A percentile compares a stretch with the other conserved stretches of the same genome.
phyloP scores from a whole-genome alignment of 108 stramenopile species.

The Stephanodiscus minutulus region DNA sequence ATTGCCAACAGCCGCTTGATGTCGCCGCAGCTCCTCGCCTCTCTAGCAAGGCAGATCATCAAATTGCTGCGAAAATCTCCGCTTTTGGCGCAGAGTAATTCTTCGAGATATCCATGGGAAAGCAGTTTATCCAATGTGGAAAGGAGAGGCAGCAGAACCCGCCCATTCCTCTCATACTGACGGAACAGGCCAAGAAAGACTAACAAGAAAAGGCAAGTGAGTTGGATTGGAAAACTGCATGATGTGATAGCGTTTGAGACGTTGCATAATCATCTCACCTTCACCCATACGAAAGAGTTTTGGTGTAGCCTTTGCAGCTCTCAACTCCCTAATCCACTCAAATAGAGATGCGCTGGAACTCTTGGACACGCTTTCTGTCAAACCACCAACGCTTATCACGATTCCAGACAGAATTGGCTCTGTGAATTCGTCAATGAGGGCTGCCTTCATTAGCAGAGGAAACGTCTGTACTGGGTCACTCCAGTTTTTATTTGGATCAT shows the following conservation, averaged over 20 bases:
- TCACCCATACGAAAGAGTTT: conserved; percentile 48
- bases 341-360: conserved; percentile 68
- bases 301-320: conserved; percentile 33
- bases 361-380: conserved; percentile 91
- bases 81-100: conserved; percentile 43
- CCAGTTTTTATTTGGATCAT: conserved; percentile 52
- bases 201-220: conserved; percentile 2
- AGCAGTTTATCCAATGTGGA: conserved; percentile 78
- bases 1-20: conserved; percentile 71
- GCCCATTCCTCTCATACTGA: conserved; percentile 52
- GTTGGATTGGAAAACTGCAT: background rate
- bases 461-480: conserved; percentile 64
- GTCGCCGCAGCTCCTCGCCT: conserved; percentile 68
- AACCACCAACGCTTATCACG: conserved; percentile 91
- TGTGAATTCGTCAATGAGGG: conserved; percentile 75
- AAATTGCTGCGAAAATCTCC: conserved; percentile 51
- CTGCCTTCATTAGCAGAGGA: conserved; percentile 69
- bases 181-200: conserved; percentile 54
- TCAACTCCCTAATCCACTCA: conserved; percentile 69
- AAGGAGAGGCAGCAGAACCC: conserved; percentile 77
- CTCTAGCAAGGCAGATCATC: conserved; percentile 49
- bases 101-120: conserved; percentile 69
- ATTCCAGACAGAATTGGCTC: conserved; percentile 81
- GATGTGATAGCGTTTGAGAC: background rate
- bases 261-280: conserved; percentile 25